Base-by-base conservation (phyloP, 2,329 filamentous ascomycete species). In the Eutypella sp. region DNA sequence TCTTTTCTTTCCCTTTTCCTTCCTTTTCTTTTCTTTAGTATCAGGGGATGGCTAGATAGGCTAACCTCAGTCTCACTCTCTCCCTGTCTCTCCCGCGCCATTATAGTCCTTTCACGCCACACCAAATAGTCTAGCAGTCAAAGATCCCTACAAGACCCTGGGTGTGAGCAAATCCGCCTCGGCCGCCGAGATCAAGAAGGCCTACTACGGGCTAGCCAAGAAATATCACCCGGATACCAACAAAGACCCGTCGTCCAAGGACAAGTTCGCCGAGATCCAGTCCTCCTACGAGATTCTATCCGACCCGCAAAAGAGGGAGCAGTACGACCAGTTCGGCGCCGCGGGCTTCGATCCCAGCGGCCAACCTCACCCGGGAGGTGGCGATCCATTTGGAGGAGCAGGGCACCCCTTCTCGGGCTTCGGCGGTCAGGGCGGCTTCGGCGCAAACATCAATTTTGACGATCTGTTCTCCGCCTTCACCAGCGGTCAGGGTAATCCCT, bases 151-250 rank as follows among this genome's bases (percentile, higher is more conserved):
- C 68, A 80, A 82, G 54, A 79, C 87, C 4, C 82, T 99, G 23
- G 93, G 93, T 13, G 89, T 99, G 24, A 75, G 75, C 59, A 95
- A 92, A 66, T 78, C 70, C 51, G 89, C 93, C n/a, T 84, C 88
- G 1, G 73, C 89, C 3, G 74, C 82, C 48, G 92, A 97, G 29
- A 97, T 99, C 65, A 99, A 99, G 67, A 97, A 96, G 67, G 91
- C 93, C 3, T 99, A 99, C 73, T 99, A 99, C 65, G 89, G 91
- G 42, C 75, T 97, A 48, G 93, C 93, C 18, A 99, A 99, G 70
- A 99, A 97, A 63, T 99, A 82, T 65, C 93, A 99, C 61, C 93
- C 93, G 8, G 93, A 99, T 65, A 97, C 93, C 29, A 99, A 97
- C 75, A 97, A 97, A 67, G 93, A 97, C 57, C 67, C 88, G 3